These are phyloP conservation scores for Diaporthe sp. DNA, from an alignment of 2,329 filamentous ascomycete genomes.

Conservation along the genomic window DNA sequence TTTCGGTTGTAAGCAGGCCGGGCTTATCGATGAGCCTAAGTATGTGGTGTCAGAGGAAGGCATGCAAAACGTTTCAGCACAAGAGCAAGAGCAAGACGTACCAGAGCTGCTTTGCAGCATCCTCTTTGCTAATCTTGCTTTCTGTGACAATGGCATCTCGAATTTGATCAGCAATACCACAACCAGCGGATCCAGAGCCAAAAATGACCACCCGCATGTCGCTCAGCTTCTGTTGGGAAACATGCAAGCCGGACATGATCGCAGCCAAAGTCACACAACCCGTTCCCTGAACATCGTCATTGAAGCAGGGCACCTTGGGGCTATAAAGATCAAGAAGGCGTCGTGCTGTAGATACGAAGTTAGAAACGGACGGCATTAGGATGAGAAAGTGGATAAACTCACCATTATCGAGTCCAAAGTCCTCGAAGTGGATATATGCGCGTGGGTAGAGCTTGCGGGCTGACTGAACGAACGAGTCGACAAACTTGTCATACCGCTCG, in stretches of 20 bases:
- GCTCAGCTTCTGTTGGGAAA: slow-evolving; percentile 74
- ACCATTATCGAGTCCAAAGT: slow-evolving; percentile 85
- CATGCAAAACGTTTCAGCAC: rapidly evolving
- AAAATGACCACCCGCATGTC: slow-evolving; percentile 83
- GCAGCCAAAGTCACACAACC: slow-evolving; percentile 89
- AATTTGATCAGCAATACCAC: slow-evolving; percentile 89
- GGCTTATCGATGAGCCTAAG: slow-evolving; percentile 84
- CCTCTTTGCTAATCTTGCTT: slow-evolving; percentile 75
- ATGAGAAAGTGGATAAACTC: slow-evolving; percentile 35
- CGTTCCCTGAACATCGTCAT: slow-evolving; percentile 92
- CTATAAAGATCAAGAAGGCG: slow-evolving; percentile 83
- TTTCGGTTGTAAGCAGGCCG: slow-evolving; percentile 78
- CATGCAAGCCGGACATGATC: slow-evolving; percentile 81
- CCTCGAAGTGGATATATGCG: slow-evolving; percentile 91
- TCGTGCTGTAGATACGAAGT: slow-evolving; percentile 62
- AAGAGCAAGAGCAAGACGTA: slow-evolving; percentile 51
- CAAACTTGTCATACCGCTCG: slow-evolving; percentile 80
- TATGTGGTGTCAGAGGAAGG: background rate
- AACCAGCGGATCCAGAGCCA: slow-evolving; percentile 85
- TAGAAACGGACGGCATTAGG: background rate
- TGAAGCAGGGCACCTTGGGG: slow-evolving; percentile 84
- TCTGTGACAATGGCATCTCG: slow-evolving; percentile 83
- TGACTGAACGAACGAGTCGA: slow-evolving; percentile 79
- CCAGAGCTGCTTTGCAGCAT: slow-evolving; percentile 86
- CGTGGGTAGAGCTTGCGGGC: slow-evolving; percentile 80